Base-by-base conservation (phyloP, 2,329 filamentous ascomycete genomes). In the Arthrinium puccinioides region DNA sequence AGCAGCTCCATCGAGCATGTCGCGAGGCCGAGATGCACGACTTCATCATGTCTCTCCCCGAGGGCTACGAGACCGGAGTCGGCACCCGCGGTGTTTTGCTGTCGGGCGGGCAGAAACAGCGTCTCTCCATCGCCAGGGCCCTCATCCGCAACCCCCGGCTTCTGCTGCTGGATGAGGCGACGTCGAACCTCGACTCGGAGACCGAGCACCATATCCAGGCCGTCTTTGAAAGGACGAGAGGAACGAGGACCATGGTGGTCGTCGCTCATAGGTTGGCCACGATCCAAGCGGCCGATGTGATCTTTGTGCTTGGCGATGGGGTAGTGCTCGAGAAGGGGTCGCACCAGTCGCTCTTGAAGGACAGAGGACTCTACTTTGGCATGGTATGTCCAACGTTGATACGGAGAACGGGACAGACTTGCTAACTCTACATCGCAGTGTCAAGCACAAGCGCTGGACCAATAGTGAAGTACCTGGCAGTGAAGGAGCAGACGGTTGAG, bases 281-380 rank as follows among this genome's bases (percentile, higher is more conserved):
- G 9, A 78, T 89, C 19, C 84, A 85, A 54, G 82, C 88, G 48
- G 83, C 84, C 3, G 80, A 90, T 54, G 61, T 80, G 11, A 89
- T 89, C 33, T 87, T 84, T 50, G 84, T 90, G 0, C 73, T 92
- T 32, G 82, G 83, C 6, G 72, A 79, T 37, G 77, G 80, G 5
- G 71, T 65, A 45, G 60, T 77, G 37, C 52, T 76, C 15, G 74
- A 77, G 54, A 61, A 65, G 45, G 73, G 72, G 7, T 74, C 52
- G 13, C 73, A 77, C 40, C 38, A 46, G 4, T 66, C 74, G 42
- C 48, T 78, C 35, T 48, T 77, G 33, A 67, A 61, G 52, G 62
- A 65, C 56, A 64, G 60, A 48, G 73, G 72, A 4, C 62, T 73
- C 6, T 76, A 77, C 42, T 74, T 67, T 61, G 64, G 70, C 40